A percentile compares a stretch with the other conserved stretches of the same genome.
These are phyloP conservation scores for Brassica incana DNA, from an alignment of 345 rosid species.

Conservation along the genomic window DNA sequence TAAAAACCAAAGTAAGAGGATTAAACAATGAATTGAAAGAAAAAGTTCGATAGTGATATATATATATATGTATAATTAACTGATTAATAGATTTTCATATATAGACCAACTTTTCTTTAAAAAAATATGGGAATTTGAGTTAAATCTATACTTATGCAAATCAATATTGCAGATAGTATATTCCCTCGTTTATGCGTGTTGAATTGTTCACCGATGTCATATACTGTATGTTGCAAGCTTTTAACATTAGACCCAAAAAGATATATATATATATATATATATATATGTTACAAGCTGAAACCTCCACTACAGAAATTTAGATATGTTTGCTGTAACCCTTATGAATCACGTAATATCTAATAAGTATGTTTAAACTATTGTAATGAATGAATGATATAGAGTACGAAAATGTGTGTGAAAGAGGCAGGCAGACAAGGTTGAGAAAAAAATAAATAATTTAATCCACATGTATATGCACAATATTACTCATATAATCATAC, in stretches of 20 bases:
- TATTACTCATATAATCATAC: constrained; percentile 19
- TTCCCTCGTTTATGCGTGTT: background rate
- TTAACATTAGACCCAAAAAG: background rate
- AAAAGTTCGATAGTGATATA: background rate
- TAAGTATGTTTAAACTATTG: background rate
- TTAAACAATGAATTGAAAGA: background rate
- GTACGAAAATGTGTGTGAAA: background rate
- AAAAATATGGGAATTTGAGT: background rate
- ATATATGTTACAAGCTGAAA: background rate
- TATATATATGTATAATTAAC: no score
- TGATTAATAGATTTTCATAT: background rate
- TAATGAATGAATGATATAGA: no score
- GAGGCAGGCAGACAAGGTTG: background rate
- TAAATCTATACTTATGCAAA: background rate
- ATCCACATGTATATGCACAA: constrained; percentile 9
- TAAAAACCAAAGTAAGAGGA: background rate
- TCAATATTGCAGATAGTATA: background rate
- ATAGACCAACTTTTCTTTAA: background rate
- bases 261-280: no score
- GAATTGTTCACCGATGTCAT: background rate
- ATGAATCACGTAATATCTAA: background rate
- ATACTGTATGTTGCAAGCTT: background rate
- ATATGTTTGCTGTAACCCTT: background rate
- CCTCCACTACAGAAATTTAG: background rate
- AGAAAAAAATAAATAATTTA: background rate